Percentiles rank a stretch among this genome's conserved stretches.
Evolutionary conservation across 2,329 filamentous ascomycete species (phyloP).

Genomic region (Thelonectria rubi): DNA sequence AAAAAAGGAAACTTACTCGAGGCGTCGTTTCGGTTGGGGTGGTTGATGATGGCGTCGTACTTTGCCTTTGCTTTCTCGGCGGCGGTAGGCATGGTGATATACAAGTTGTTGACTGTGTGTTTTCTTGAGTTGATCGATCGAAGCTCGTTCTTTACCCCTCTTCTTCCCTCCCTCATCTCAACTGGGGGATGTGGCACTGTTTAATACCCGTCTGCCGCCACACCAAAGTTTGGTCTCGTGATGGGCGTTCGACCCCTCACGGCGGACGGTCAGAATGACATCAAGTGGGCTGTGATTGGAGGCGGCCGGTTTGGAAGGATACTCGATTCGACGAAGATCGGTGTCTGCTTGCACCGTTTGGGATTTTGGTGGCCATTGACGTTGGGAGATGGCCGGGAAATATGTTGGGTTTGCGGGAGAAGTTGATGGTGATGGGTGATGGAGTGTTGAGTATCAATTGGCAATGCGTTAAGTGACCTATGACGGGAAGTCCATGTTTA

Average conservation of each 20-base stretch:
- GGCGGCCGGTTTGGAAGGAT: neutral
- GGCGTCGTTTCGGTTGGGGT: conserved; percentile 15
- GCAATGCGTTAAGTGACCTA: too few relatives aligned
- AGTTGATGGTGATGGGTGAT: neutral
- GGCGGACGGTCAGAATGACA: conserved; percentile 18
- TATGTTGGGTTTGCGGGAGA: neutral
- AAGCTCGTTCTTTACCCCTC: conserved; percentile 1
- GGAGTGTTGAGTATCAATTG: too few relatives aligned
- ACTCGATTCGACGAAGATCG: conserved; percentile 4
- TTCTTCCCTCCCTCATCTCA: neutral
- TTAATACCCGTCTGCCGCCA: neutral
- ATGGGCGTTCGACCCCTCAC: conserved; percentile 25
- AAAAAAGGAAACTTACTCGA: neutral
- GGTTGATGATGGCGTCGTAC: conserved; percentile 22
- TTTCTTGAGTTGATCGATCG: too few relatives aligned
- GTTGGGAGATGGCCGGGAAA: neutral
- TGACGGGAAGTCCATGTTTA: too few relatives aligned
- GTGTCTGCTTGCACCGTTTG: neutral
- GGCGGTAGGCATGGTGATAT: conserved; percentile 15
- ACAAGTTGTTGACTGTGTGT: too few relatives aligned
- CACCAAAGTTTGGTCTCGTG: conserved; percentile 12
- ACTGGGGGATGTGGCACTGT: conserved; percentile 2
- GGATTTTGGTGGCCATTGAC: neutral
- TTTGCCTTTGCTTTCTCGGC: conserved; percentile 26
- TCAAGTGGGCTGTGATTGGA: conserved; percentile 18